Conservation (phyloP, 176 grass and related monocot genomes). For the Rhynchospora pubera region DNA sequence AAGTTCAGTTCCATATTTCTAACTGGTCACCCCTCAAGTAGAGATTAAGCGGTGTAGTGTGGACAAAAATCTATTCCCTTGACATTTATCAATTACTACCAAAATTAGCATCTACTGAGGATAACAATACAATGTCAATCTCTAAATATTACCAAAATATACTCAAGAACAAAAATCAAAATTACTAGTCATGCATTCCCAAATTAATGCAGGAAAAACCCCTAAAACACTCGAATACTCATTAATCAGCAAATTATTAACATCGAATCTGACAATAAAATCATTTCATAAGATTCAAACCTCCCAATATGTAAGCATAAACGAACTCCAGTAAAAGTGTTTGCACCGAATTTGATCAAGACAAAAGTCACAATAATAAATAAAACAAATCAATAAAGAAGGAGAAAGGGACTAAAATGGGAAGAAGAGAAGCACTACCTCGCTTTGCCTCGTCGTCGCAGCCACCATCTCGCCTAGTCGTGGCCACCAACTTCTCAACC, state of each 20-base stretch:
- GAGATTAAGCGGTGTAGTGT: background rate
- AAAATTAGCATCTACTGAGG: background rate
- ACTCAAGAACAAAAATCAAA: background rate
- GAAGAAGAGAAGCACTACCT: slow-evolving; percentile 25
- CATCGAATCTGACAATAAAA: background rate
- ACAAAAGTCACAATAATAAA: background rate
- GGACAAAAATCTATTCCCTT: background rate
- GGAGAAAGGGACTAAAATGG: background rate
- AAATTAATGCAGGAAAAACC: background rate
- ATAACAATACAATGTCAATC: background rate
- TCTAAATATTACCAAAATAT: background rate
- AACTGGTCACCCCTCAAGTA: background rate
- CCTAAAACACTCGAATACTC: background rate
- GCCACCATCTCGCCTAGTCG: too few species aligned
- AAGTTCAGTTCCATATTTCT: background rate
- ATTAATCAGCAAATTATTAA: background rate
- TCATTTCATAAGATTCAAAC: background rate
- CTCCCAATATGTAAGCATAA: background rate
- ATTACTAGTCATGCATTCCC: background rate
- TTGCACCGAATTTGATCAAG: background rate
- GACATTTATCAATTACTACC: background rate
- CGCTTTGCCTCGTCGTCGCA: too few species aligned
- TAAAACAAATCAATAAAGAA: background rate
- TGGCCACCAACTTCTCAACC: too few species aligned
- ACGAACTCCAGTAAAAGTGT: background rate